Base-by-base conservation (phyloP, 2,329 filamentous ascomycete species). In the Neofusicoccum sp. region DNA sequence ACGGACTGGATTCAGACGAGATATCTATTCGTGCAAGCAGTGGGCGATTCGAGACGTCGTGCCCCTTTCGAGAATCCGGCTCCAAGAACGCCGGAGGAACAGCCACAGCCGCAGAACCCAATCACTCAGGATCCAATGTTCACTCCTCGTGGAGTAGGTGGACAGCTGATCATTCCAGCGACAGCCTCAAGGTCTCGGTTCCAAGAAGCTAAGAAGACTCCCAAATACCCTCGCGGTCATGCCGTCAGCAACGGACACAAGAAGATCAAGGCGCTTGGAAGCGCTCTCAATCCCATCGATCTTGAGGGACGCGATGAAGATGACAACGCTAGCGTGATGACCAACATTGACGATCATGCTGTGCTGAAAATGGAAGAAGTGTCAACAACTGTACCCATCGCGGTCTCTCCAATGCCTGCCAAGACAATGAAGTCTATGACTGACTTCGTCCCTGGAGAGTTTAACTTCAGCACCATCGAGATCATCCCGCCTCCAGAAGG, bases 1-100 rank as follows among this genome's bases (percentile, higher is more conserved):
- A 76, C 89, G 8, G 88, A 96, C 68, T 97, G 93, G 93, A 92
- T 96, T 62, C 91, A 96, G 69, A 92, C 91, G 28, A 84, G 92
- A 44, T 96, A 96, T 73, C 80, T 97, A 1, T 90, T 96, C 65
- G 85, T 90, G 41, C 56, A 61, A n/a, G n/a, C n/a, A n/a, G n/a
- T n/a, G n/a, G n/a, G n/a, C n/a, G n/a, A n/a, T n/a, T n/a, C n/a
- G n/a, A n/a, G 28, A 33, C 28, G 14, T 26, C 34, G 20, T 30
- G 16, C 12, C 7, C 24, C 8, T 16, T 6, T 6, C 1, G 20
- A 41, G 11, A n/a, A n/a, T n/a, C n/a, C n/a, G n/a, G n/a, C 36
- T 2, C 51, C 51, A 8, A 33, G 3, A 9, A 26, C 16, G 4
- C 45, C 45, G 12, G 11, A 43, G 2, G n/a, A n/a, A 41, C 30